Base-by-base conservation (phyloP, 1,284 basidiomycete species). In the Ustilago shanxiensis region DNA sequence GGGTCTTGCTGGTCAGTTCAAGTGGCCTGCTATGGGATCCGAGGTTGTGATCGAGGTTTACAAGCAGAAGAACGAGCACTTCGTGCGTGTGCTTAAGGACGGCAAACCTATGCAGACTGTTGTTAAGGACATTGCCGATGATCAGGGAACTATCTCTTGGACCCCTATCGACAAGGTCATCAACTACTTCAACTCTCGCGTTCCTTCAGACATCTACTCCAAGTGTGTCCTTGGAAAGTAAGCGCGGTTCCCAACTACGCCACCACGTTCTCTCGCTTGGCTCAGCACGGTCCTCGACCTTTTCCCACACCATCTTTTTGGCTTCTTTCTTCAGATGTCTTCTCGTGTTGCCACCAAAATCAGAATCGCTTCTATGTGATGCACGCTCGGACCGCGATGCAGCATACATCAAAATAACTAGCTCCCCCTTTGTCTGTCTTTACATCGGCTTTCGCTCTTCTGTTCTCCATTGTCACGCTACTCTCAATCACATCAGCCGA, bases 41-140 rank as follows among this genome's bases (percentile, higher is more conserved):
- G 77, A 80, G 58, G 62, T 80, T 26, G 67, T 79, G 1, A 53
- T 80, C 24, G 79, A 80, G 54, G 68, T 79, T n/a, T 80, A 75
- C 50, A 58, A 74, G 52, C 50, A 63, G 8, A 37, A 50, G 3
- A 26, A 18, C 13, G 24, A 56, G 52, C 41, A 54, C 33, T 76
- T 37, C 18, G 70, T 77, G 0, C 20, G 77, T 1, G 56, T 76
- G 31, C 45, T 72, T 14, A 67, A 72, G 66, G 66, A 77, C 35
- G 70, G 73, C 3, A 70, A 58, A 28, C 60, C 65, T 7, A 66
- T 77, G 66, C 44, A 65, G 52, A 77, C 69, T 16, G 50, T 59
- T 8, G 53, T 53, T 10, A 56, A 54, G 20, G 59, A 61, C 24
- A 41, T 64, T 24, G 71, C 63, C 20, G 60, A 67, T 33, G 52